Conservation (phyloP, 1,284 basidiomycete genomes). For the Heterobasidion parviporum region DNA sequence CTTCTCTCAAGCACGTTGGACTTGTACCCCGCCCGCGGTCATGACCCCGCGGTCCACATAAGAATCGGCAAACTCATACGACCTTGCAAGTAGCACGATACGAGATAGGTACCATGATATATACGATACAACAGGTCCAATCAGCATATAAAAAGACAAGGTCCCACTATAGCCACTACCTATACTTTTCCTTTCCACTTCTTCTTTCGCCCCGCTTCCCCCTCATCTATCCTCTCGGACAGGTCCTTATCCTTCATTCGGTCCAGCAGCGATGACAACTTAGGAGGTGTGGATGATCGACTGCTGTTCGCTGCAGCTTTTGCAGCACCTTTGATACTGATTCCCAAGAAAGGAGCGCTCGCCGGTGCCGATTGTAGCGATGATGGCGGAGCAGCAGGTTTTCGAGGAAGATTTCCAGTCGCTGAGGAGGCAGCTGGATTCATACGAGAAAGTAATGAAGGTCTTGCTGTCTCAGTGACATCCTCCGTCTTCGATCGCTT, state of each 20-base stretch:
- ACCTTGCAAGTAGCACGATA: no score
- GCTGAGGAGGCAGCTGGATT: conserved; percentile 8
- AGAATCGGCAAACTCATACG: no score
- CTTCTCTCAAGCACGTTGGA: background rate
- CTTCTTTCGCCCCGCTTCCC: background rate
- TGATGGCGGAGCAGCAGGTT: background rate
- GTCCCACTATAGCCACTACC: background rate
- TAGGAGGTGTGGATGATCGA: conserved; percentile 4
- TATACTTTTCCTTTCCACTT: background rate
- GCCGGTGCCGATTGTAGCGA: background rate
- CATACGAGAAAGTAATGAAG: conserved; percentile 37
- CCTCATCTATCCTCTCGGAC: conserved; percentile 1
- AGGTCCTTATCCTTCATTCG: conserved; percentile 27
- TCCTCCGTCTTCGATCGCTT: conserved; percentile 26
- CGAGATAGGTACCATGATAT: background rate
- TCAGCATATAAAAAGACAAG: background rate
- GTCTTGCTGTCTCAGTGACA: conserved; percentile 15
- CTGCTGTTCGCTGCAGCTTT: conserved; percentile 13
- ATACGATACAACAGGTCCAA: background rate
- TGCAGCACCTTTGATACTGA: conserved; percentile 38
- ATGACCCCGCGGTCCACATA: no score
- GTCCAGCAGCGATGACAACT: conserved; percentile 33
- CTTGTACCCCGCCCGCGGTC: no score
- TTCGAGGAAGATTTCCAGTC: background rate
- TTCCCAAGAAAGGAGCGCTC: conserved; percentile 4